Evolutionary conservation across 805 yeast genomes (phyloP).

Genomic region (Barnettozyma sucrosica): DNA sequence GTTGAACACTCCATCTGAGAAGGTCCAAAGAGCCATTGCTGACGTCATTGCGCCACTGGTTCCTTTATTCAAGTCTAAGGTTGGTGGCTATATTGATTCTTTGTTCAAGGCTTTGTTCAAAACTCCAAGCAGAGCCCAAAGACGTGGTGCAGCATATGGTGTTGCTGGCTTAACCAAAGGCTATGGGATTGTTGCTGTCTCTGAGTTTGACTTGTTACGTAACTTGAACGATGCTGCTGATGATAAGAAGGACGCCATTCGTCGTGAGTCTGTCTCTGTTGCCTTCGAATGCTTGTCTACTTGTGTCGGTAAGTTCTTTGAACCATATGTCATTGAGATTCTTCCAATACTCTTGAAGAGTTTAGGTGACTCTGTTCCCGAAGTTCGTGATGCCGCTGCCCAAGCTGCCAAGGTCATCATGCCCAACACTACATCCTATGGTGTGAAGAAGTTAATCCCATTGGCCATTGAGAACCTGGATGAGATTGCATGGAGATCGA

Average conservation of each 20-base stretch:
- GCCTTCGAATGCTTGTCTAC: slow-evolving; percentile 81
- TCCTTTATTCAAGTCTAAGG: slow-evolving; percentile 42
- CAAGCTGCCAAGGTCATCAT: slow-evolving; percentile 82
- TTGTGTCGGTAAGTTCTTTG: slow-evolving; percentile 71
- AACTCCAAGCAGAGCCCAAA: slow-evolving; percentile 38
- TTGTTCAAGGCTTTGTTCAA: slow-evolving; percentile 57
- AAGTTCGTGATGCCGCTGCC: slow-evolving; percentile 86
- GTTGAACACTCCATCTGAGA: slow-evolving; percentile 81
- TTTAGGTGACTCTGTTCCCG: slow-evolving; percentile 79
- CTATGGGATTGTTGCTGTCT: slow-evolving; percentile 71
- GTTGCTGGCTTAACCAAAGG: slow-evolving; percentile 92
- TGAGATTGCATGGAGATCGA: slow-evolving; percentile 91
- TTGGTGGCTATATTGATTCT: slow-evolving; percentile 48
- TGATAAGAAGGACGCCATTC: slow-evolving; percentile 66
- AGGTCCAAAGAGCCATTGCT: slow-evolving; percentile 83
- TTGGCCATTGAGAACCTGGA: slow-evolving; percentile 80
- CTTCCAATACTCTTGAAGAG: slow-evolving; percentile 75
- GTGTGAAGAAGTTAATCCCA: slow-evolving; percentile 88
- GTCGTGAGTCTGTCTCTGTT: slow-evolving; percentile 83
- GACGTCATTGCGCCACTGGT: slow-evolving; percentile 84
- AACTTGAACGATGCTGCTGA: slow-evolving; percentile 78
- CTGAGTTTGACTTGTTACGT: slow-evolving; percentile 73
- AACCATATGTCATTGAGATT: slow-evolving; percentile 89
- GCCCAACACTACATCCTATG: slow-evolving; percentile 87
- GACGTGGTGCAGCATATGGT: slow-evolving; percentile 96